phyloP scores from a whole-genome alignment of 1,284 basidiomycete genomes.

The Lentinula novae-zelandiae region DNA sequence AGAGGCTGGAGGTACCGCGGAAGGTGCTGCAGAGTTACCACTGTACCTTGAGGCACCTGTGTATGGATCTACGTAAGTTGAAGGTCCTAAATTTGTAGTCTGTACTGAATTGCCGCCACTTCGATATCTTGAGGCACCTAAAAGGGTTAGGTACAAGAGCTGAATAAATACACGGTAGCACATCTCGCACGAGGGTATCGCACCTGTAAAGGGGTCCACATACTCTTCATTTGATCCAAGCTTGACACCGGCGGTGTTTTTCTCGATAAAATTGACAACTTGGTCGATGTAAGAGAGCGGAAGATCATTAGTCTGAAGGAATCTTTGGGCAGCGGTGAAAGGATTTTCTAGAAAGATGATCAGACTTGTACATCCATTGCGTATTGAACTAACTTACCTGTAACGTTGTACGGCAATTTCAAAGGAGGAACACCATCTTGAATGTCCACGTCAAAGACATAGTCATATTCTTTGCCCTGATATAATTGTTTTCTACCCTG shows the following conservation, averaged over 20 bases:
- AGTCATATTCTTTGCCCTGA: constrained; percentile 94
- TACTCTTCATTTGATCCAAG: constrained; percentile 62
- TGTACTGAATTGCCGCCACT: constrained; percentile 28
- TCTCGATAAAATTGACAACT: constrained; percentile 92
- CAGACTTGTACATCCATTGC: constrained; percentile 3
- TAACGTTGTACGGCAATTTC: constrained; percentile 91
- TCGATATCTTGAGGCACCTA: constrained; percentile 62
- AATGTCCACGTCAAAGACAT: constrained; percentile 98
- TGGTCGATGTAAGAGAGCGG: constrained; percentile 85
- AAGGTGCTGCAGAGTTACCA: constrained; percentile 17
- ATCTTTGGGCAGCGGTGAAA: constrained; percentile 85
- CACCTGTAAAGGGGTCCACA: constrained; percentile 91
- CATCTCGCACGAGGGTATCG: constrained; percentile 9
- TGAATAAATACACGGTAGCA: neutral
- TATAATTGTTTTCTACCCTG: constrained; percentile 84
- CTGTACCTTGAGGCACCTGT: constrained; percentile 59
- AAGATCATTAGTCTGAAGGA: constrained; percentile 83
- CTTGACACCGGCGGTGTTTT: constrained; percentile 79
- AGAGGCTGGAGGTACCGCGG: constrained; percentile 13
- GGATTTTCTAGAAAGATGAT: constrained; percentile 72
- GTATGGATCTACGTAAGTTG: constrained; percentile 22
- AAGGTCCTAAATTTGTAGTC: constrained; percentile 22
- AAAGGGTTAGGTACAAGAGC: constrained; percentile 4
- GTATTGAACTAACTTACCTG: constrained; percentile 58
- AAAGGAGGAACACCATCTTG: constrained; percentile 90